Evolutionary conservation across 2,329 filamentous ascomycete genomes (phyloP).

Genomic region (Paecilomyces sp.): DNA sequence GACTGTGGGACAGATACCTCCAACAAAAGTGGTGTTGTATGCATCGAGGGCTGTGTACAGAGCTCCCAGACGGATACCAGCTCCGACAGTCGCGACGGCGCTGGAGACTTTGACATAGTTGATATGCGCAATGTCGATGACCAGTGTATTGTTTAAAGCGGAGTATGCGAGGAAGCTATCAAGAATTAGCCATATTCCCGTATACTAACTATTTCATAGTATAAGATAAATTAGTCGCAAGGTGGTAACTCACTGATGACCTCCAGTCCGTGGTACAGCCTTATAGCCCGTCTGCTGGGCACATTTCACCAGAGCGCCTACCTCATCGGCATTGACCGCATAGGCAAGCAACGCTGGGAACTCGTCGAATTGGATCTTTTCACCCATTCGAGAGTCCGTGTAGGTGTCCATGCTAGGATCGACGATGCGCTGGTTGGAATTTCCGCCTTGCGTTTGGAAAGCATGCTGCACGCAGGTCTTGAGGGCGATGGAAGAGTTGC

Average conservation of each 20-base stretch:
- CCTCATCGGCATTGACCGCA: not conserved
- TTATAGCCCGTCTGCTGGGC: not conserved
- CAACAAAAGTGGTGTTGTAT: slow-evolving; percentile 1
- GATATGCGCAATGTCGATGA: slow-evolving; percentile 14
- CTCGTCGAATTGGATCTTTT: not conserved
- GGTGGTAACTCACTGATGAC: not conserved
- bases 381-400: not conserved
- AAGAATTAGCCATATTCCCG: not conserved
- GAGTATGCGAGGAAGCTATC: slow-evolving; percentile 9
- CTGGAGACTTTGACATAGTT: slow-evolving; percentile 18
- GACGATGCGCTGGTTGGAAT: not conserved
- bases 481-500: not conserved
- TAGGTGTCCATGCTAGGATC: not conserved
- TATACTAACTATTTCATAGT: not conserved
- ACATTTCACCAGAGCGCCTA: not conserved
- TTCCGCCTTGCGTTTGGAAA: not conserved
- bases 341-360: not conserved
- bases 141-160: slow-evolving; percentile 9
- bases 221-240: not conserved
- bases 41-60: slow-evolving; percentile 21
- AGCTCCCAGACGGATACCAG: slow-evolving; percentile 21
- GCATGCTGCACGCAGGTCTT: not conserved
- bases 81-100: slow-evolving; percentile 22
- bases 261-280: not conserved
- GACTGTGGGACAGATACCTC: slow-evolving; percentile 1